Conservation (phyloP, 2,329 filamentous ascomycete genomes). For the Sordariomycetes sp. region DNA sequence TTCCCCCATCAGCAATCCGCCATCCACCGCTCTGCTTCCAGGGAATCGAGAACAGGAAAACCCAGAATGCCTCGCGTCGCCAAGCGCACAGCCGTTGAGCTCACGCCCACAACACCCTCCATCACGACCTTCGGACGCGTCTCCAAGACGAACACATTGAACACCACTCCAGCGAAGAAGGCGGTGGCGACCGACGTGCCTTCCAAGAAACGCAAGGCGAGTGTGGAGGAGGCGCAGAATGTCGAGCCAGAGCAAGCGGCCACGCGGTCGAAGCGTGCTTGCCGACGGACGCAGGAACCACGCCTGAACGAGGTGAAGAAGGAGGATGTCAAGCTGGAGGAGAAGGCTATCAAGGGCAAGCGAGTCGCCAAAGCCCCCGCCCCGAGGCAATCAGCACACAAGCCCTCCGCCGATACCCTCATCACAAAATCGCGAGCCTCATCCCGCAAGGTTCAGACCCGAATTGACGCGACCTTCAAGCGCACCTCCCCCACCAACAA, state of each 20-base stretch:
- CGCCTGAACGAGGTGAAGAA: no score
- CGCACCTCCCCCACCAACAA: conserved; percentile 12
- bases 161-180: conserved; percentile 24
- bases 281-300: conserved; percentile 14
- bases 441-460: conserved; percentile 19
- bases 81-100: conserved; percentile 3
- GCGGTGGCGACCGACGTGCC: conserved; percentile 13
- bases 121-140: conserved; percentile 38
- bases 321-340: no score
- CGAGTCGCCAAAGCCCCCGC: conserved; percentile 17
- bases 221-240: conserved; percentile 16
- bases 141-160: conserved; percentile 28
- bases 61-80: conserved; percentile 3
- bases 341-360: conserved; percentile 16
- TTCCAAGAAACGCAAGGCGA: conserved; percentile 29
- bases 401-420: conserved; percentile 19
- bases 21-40: not conserved
- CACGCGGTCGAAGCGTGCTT: conserved; percentile 15
- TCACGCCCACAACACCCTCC: conserved; percentile 10
- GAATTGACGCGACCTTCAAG: conserved; percentile 29
- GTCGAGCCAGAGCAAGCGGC: conserved; percentile 3
- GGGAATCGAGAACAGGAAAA: not conserved
- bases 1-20: not conserved
- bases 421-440: conserved; percentile 17
- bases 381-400: conserved; percentile 18